Evolutionary conservation across 371 early-diverging fungal genomes (phyloP), one percentile per base, ranked within the genome.

Genomic region (Lichtheimia hyalospora): DNA sequence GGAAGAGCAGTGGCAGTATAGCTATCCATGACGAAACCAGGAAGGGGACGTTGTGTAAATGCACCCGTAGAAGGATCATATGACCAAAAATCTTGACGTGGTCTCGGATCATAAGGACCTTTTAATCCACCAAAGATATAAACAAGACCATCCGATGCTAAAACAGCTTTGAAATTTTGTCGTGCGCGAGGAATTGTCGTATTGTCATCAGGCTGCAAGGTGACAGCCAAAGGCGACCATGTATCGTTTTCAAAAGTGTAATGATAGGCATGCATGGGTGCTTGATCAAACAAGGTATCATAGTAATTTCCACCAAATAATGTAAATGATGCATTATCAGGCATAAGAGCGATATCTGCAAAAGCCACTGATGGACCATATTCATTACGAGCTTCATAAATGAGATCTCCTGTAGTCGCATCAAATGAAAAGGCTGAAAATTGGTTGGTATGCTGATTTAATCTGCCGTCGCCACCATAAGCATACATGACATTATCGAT

Each of bases 21-120:
- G 42, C 52, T 46, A 57, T 51, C 56, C 43, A 56, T n/a, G 2
- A 6, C 24, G 3, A 15, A 13, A 3, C 42, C 28, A n/a, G 57
- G 56, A 3, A 18, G 6, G 1, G 43, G 21, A 3, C 18, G 52
- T n/a, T 40, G 46, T 15, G 56, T 51, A 5, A 62, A 57, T 43
- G 25, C 34, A 28, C 57, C 57, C 40, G 51, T 42, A 10, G 34
- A n/a, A 18, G 57, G 57, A 52, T 62, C 52, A 46, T 62, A 62
- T 44, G 62, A 56, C 62, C 62, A 62, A 18, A 49, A 51, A 23
- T 62, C 62, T 23, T 42, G 15, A 41, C 34, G n/a, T 42, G 49
- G 20, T 44, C 34, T 34, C 10, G 2, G 0, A 34, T 34, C 10
- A 8, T 10, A 34, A 8, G 34, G 34, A 8, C 34, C 34, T 34